phyloP scores from a whole-genome alignment of 805 yeast genomes.

The Candida manassasensis region DNA sequence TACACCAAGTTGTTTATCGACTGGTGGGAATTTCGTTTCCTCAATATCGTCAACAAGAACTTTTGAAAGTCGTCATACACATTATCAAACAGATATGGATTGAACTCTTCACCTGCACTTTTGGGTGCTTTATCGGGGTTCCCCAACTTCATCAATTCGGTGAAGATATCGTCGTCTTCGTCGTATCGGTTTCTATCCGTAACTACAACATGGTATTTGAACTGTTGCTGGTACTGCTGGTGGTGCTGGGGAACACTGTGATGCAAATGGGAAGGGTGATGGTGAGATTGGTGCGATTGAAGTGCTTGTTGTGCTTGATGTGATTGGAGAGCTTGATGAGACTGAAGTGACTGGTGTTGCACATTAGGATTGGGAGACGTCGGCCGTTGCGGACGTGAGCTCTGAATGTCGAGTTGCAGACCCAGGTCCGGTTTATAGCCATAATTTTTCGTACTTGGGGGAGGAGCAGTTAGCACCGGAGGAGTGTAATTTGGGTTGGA shows the following conservation, averaged over 20 bases:
- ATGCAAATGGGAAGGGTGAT: not conserved
- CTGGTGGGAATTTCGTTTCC: constrained; percentile 2
- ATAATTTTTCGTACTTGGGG: constrained; percentile 2
- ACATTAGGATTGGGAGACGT: constrained; percentile 2
- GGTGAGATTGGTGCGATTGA: constrained; percentile 1
- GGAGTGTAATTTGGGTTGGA: constrained; percentile 11
- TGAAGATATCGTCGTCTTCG: constrained; percentile 9
- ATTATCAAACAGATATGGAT: constrained; percentile 10
- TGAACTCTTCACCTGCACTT: not conserved
- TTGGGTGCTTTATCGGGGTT: constrained; percentile 6
- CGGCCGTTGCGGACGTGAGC: not conserved
- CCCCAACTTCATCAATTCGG: constrained; percentile 10
- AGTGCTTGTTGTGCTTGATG: not conserved
- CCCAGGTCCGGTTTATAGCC: not conserved
- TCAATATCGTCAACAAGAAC: constrained; percentile 6
- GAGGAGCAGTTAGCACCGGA: constrained; percentile 8
- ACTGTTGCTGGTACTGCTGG: constrained; percentile 4
- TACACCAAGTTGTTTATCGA: constrained; percentile 10
- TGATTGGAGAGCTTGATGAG: not conserved
- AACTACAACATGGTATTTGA: not conserved
- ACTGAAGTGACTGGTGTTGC: not conserved
- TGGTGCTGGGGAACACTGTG: constrained; percentile 4
- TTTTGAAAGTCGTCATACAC: constrained; percentile 10
- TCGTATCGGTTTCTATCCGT: constrained; percentile 3
- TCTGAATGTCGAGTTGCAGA: constrained; percentile 1